Base-by-base conservation (phyloP, 257 asterid genomes). In the Ajuga chamaepitys region DNA sequence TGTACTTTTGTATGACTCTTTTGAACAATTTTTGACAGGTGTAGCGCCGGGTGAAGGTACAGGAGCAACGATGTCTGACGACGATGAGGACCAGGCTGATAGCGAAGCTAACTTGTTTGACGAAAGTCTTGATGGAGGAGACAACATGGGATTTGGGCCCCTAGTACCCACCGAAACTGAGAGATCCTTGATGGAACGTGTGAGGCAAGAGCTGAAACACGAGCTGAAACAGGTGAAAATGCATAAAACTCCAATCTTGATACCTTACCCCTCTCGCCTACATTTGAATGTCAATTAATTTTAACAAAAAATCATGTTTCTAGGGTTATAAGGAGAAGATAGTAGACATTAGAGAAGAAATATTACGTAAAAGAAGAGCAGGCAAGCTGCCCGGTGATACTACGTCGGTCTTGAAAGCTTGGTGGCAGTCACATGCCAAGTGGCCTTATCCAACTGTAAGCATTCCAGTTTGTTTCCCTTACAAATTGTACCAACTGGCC, bases 11-110 rank as follows among this genome's bases (percentile, higher is more conserved):
- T 44, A 46, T 47, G 24, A 57, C 62, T 17, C 14, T 44, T 64
- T 72, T 42, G 61, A 44, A 7, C 21, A 21, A 54, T 61, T 55
- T 45, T 75, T 50, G 47, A 66, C 80, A 94, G 99, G 99, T 16
- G 92, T 90, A 42, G 95, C 99, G 8, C 96, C 97, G 6, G 92
- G 95, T 30, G 99, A 94, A 82, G 97, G 99, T 22, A 83, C 95
- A 17, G 99, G 99, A 30, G 99, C 99, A 53, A 90, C 97, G 16
- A 94, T 94, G 99, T 94, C 99, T 2, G 99, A 94, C 70, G 96
- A 94, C 46, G 99, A 93, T 4, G 96, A 93, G 38, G 96, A 88
- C 74, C 95, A 84, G 45, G 96, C 82, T 17, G 99, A 90, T 55
- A 90, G 95, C 10, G 99, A 90, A 60, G 48, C 92, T 4, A 88